phyloP scores from a whole-genome alignment of 257 asterid species.

The Nicotiana attenuata region DNA sequence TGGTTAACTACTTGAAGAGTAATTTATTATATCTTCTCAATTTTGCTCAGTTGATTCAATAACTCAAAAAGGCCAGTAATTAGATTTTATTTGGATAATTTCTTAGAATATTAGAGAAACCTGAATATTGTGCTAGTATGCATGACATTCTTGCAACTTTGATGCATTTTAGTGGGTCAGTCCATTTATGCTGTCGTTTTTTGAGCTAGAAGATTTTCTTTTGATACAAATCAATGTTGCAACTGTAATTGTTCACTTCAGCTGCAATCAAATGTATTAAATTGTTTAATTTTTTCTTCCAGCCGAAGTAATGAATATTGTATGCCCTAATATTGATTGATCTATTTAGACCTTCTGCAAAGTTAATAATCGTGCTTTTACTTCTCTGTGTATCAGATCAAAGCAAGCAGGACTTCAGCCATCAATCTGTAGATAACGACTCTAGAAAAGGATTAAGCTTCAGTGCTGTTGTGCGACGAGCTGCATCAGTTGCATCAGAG shows the following conservation, averaged over 20 bases:
- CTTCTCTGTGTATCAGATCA: conserved; percentile 50
- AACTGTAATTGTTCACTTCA: not conserved
- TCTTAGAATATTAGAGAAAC: not conserved
- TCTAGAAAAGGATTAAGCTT: conserved; percentile 57
- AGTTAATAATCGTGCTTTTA: not conserved
- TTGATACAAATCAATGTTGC: not conserved
- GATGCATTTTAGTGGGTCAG: not conserved
- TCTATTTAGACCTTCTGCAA: not conserved
- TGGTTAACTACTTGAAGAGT: not conserved
- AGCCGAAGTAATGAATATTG: not conserved
- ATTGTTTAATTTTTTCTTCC: not conserved
- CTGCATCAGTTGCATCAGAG: conserved; percentile 85
- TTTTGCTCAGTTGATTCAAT: not conserved
- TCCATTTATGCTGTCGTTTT: not conserved
- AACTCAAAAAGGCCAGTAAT: not conserved
- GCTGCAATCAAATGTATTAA: not conserved
- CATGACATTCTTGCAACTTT: not conserved
- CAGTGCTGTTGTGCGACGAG: conserved; percentile 68
- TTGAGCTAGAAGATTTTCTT: not conserved
- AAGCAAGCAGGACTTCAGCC: conserved; percentile 66
- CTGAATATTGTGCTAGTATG: not conserved
- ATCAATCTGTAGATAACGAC: conserved; percentile 28
- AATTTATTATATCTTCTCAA: not conserved
- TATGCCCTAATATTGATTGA: not conserved
- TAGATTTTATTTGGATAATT: not conserved